These are phyloP conservation scores for Alternaria solani DNA, from an alignment of 2,329 filamentous ascomycete species.

Conservation along the genomic window DNA sequence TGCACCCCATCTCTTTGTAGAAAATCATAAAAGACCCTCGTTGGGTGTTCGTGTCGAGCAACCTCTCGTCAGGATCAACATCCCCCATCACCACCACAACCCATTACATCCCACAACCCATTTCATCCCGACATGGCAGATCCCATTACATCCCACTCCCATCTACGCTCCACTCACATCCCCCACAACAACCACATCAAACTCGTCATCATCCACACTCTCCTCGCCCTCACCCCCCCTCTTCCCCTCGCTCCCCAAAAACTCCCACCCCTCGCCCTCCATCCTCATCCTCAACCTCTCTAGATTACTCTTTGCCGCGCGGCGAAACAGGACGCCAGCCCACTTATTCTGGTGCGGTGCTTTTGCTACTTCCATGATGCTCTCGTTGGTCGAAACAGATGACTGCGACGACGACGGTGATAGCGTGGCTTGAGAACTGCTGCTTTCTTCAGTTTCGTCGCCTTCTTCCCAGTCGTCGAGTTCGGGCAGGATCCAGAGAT, in stretches of 20 bases:
- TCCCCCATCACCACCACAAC: too few relatives aligned
- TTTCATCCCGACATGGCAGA: too few relatives aligned
- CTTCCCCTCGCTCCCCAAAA: constrained; percentile 33
- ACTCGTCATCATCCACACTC: constrained; percentile 47
- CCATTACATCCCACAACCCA: too few relatives aligned
- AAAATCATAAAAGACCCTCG: too few relatives aligned
- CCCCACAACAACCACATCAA: constrained; percentile 31
- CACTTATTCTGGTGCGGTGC: constrained; percentile 9
- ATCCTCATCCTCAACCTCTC: constrained; percentile 39
- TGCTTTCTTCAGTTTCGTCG: neutral
- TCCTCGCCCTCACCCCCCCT: constrained; percentile 28
- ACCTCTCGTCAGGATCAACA: too few relatives aligned
- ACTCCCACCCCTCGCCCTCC: constrained; percentile 48
- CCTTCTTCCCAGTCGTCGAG: constrained; percentile 43
- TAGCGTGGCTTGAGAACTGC: neutral
- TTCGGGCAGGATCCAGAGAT: constrained; percentile 44
- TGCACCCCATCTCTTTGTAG: too few relatives aligned
- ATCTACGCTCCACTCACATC: neutral
- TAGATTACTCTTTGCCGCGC: constrained; percentile 41
- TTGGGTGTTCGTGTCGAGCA: too few relatives aligned
- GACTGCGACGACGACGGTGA: neutral
- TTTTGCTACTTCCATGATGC: too few relatives aligned
- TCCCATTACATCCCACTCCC: too few relatives aligned
- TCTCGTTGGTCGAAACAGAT: neutral
- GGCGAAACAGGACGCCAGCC: constrained; percentile 28